phyloP scores from a whole-genome alignment of 2,329 filamentous ascomycete species.

The Fragosphaeria purpurea region DNA sequence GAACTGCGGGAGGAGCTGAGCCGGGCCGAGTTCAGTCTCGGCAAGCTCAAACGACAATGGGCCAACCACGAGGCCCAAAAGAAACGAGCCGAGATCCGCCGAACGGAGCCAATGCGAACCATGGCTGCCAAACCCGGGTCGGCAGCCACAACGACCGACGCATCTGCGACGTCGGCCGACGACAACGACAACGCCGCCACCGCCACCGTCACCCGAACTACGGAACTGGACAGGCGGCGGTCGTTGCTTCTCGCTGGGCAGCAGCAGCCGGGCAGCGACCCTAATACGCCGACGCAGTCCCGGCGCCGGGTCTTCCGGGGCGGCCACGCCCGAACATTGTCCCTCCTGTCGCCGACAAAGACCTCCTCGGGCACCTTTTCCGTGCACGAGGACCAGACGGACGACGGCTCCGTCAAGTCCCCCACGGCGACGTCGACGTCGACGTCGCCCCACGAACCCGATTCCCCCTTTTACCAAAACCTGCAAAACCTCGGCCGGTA shows the following conservation, averaged over 20 bases:
- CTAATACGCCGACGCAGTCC: constrained; percentile 24
- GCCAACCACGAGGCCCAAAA: constrained; percentile 64
- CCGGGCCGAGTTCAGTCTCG: constrained; percentile 69
- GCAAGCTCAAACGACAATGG: constrained; percentile 74
- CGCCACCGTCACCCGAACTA: constrained; percentile 29
- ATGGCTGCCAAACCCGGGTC: constrained; percentile 12
- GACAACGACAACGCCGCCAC: not conserved
- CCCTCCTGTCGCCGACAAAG: constrained; percentile 65
- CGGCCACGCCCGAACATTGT: constrained; percentile 56
- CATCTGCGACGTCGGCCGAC: not conserved
- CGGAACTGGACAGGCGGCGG: constrained; percentile 65
- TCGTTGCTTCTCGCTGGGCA: constrained; percentile 48
- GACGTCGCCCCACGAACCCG: constrained; percentile 16
- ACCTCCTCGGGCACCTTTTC: constrained; percentile 30
- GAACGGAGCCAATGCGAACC: constrained; percentile 48
- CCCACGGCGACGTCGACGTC: constrained; percentile 8
- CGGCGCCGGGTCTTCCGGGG: constrained; percentile 59
- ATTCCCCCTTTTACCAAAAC: constrained; percentile 17
- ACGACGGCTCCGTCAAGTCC: constrained; percentile 28
- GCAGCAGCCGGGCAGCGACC: constrained; percentile 24
- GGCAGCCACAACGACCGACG: not conserved
- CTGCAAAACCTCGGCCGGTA: constrained; percentile 20
- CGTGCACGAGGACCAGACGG: constrained; percentile 29
- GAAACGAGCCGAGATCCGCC: constrained; percentile 62
- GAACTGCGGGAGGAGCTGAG: constrained; percentile 85